Base-by-base conservation (phyloP, 1,284 basidiomycete genomes). In the Pseudozyma sp. region DNA sequence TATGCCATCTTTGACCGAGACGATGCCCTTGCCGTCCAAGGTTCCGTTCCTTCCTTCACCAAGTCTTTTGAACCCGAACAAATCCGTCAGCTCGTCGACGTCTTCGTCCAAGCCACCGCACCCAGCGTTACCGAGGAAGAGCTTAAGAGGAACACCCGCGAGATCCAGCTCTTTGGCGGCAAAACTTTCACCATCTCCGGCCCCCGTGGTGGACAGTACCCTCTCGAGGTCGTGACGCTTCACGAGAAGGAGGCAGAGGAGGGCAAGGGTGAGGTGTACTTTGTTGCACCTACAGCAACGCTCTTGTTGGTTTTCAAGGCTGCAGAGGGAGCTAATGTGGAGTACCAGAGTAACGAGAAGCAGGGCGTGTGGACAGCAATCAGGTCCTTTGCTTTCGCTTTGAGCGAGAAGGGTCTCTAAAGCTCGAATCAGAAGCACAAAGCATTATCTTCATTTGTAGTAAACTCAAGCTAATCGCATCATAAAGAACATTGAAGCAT, bases 361-460 rank as follows among this genome's bases (percentile, higher is more conserved):
- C 40, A 76, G 50, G 69, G 68, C 31, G 52, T 76, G 2, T 76
- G 69, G 68, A 59, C 69, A 4, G 64, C 74, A 0, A 45, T 72
- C 8, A 31, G 70, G 2, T 50, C 54, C 4, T 76, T 76, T 31
- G 65, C 69, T 6, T 62, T 65, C 19, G 69, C 74, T 1, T 45
- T 72, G 16, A 45, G 61, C 1, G 66, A 72, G 35, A 76, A 72
- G 53, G 74, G 74, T 35, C 61, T 76, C 31, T 76, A 56, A 58
- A 36, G 25, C 21, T 9, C 12, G 12, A 40, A 39, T 19, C 9
- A 42, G 38, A 40, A 40, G n/a, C 36, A 36, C 18, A 8, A 50
- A 50, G 25, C 25, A 31, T 31, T 6, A 31, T 6, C 3, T 31
- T 31, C 25, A 6, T 31, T 31, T 31, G 25, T 31, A 31, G 25